These are phyloP conservation scores for Monilinia polystroma DNA, from an alignment of 2,329 filamentous ascomycete species.

Conservation along the genomic window DNA sequence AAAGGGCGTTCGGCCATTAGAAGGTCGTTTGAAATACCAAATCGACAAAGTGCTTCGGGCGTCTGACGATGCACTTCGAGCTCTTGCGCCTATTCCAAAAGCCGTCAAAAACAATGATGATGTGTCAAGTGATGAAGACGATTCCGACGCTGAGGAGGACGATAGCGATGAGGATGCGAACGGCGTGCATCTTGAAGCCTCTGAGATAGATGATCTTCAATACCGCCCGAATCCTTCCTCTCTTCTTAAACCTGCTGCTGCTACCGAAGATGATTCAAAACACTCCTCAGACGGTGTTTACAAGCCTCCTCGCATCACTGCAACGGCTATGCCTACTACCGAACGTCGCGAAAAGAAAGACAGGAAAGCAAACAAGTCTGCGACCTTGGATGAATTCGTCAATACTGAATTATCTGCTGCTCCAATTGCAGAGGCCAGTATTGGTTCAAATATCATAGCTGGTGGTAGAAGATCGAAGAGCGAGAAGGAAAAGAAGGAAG, in stretches of 20 bases:
- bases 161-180: conserved; percentile 39
- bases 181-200: conserved; percentile 31
- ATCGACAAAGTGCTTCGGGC: conserved; percentile 92
- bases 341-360: conserved; percentile 52
- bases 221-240: conserved; percentile 60
- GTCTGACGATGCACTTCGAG: conserved; percentile 58
- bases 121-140: conserved; percentile 29
- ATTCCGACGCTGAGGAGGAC: conserved; percentile 40
- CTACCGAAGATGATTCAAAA: conserved; percentile 37
- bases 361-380: conserved; percentile 67
- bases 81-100: conserved; percentile 20
- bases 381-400: conserved; percentile 90
- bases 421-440: conserved; percentile 81
- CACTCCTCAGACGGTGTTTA: conserved; percentile 69
- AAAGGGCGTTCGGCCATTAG: conserved; percentile 84
- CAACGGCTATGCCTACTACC: conserved; percentile 74
- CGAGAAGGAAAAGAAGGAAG: conserved; percentile 69
- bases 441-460: conserved; percentile 82
- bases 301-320: conserved; percentile 82
- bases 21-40: conserved; percentile 89
- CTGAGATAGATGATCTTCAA: conserved; percentile 56
- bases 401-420: conserved; percentile 78
- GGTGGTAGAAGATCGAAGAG: conserved; percentile 80
- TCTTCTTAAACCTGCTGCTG: conserved; percentile 37
- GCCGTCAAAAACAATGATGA: conserved; percentile 10